phyloP scores from a whole-genome alignment of 257 asterid species.

The Phtheirospermum japonicum region DNA sequence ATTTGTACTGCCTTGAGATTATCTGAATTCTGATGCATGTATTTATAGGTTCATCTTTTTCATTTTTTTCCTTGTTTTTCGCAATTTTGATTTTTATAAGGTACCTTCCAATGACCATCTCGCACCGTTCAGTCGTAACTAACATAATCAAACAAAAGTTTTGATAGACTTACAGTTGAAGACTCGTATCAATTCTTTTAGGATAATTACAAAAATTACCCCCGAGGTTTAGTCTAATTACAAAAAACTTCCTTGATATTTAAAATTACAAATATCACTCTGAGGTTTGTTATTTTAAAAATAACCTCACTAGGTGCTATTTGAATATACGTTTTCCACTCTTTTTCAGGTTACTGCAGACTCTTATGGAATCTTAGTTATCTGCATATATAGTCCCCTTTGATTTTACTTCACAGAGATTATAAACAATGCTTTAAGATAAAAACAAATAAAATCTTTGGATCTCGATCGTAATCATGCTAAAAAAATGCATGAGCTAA shows the following conservation, averaged over 20 bases:
- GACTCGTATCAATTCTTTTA: not conserved
- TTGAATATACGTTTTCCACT: not conserved
- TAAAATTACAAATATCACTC: not conserved
- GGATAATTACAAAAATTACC: not conserved
- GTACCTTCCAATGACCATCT: constrained; percentile 4
- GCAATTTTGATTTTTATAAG: not conserved
- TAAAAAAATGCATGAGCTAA: constrained; percentile 9
- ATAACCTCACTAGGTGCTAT: not conserved
- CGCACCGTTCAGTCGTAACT: not conserved
- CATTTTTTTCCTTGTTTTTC: not conserved
- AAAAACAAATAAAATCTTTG: not conserved
- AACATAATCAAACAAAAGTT: no score
- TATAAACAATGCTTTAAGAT: not conserved
- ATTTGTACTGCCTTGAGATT: constrained; percentile 17
- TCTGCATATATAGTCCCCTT: not conserved
- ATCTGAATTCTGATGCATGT: not conserved
- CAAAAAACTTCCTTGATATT: not conserved
- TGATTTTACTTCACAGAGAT: not conserved
- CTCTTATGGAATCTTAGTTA: no score
- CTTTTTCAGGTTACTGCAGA: no score
- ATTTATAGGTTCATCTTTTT: constrained; percentile 6
- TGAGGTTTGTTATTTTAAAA: not conserved
- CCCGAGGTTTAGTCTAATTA: not conserved
- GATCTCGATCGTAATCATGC: constrained; percentile 1
- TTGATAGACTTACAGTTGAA: no score